Conservation (phyloP, 768 basidiomycete species). For the Tubosaeta sp. region DNA sequence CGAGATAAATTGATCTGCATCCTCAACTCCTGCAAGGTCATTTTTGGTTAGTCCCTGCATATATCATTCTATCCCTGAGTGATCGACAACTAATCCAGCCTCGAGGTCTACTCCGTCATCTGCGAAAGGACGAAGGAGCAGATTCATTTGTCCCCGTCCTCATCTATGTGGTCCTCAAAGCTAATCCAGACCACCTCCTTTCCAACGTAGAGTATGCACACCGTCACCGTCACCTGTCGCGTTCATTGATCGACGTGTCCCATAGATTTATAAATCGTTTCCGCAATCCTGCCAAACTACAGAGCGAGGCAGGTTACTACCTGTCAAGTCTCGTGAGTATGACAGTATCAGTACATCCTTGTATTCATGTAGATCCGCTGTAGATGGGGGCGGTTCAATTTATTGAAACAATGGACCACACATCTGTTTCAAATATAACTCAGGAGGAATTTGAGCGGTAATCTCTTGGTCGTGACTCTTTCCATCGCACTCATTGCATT, state of each 20-base stretch:
- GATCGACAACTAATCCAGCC: background rate
- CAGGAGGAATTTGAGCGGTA: constrained; percentile 90
- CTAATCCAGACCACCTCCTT: constrained; percentile 90
- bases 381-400: constrained; percentile 97
- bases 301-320: constrained; percentile 97
- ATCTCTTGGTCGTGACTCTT: constrained; percentile 7
- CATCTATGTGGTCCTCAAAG: constrained; percentile 88
- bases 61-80: constrained; percentile 4
- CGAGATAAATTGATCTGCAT: constrained; percentile 98
- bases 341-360: background rate
- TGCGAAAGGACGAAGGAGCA: constrained; percentile 80
- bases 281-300: constrained; percentile 81
- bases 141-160: constrained; percentile 94
- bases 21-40: constrained; percentile 97
- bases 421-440: constrained; percentile 88
- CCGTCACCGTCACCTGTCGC: background rate
- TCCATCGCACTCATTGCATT: constrained; percentile 4
- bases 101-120: constrained; percentile 83
- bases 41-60: constrained; percentile 69
- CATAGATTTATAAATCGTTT: constrained; percentile 92
- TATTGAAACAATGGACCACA: constrained; percentile 97
- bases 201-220: constrained; percentile 87
- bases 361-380: constrained; percentile 1
- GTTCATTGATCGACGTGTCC: background rate
- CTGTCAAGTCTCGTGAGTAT: constrained; percentile 82